phyloP scores from a whole-genome alignment of 1,284 basidiomycete species.

The Ganoderma resinaceum region DNA sequence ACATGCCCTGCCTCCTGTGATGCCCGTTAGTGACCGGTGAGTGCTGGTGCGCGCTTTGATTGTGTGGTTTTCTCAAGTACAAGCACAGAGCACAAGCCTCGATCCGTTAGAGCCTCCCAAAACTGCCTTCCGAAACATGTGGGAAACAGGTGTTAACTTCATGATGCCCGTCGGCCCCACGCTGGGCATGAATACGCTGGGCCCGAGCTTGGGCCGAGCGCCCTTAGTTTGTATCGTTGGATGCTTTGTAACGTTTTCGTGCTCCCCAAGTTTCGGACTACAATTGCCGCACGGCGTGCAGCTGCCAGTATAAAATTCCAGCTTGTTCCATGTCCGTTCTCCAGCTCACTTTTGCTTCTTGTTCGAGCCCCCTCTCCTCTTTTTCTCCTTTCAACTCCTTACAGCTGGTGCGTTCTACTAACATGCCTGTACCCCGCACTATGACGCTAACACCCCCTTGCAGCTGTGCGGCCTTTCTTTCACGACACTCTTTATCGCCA shows the following conservation, averaged over 20 bases:
- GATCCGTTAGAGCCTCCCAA: too few species aligned
- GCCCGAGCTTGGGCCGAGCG: background rate
- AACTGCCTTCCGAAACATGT: too few species aligned
- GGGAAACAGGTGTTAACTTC: background rate
- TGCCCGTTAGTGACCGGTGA: too few species aligned
- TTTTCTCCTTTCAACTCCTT: background rate
- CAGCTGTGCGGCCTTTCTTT: constrained; percentile 5
- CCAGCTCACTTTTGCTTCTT: background rate
- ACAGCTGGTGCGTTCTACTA: background rate
- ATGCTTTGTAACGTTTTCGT: background rate
- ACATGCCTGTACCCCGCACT: background rate
- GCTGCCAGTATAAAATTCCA: background rate
- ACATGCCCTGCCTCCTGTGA: too few species aligned
- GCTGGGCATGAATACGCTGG: background rate
- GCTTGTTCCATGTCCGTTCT: background rate
- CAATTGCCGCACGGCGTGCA: background rate
- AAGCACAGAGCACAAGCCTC: too few species aligned
- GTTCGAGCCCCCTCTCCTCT: background rate
- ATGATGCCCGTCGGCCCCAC: background rate
- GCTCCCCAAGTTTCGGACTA: background rate
- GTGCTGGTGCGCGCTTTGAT: too few species aligned
- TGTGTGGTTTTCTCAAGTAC: too few species aligned
- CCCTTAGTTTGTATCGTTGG: background rate
- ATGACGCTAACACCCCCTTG: background rate
- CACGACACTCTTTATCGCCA: background rate